Percentiles rank a stretch among this genome's conserved stretches.
These are phyloP conservation scores for Oryza glaberrima DNA, from an alignment of 176 grass and related monocot genomes.

Conservation along the genomic window DNA sequence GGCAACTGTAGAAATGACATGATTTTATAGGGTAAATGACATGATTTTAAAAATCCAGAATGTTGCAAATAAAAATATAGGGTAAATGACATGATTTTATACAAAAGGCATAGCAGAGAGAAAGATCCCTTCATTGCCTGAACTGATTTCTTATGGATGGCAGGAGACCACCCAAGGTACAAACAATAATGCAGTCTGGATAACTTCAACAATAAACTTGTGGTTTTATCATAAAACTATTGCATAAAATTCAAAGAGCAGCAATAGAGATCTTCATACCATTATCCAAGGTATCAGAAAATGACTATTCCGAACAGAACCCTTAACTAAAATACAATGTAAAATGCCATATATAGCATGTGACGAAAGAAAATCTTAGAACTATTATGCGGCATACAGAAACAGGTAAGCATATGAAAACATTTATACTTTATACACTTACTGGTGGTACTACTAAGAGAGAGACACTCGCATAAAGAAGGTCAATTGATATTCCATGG, in stretches of 20 bases:
- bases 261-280: neutral
- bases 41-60: neutral
- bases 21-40: too few species aligned
- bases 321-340: neutral
- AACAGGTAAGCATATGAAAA: neutral
- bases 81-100: neutral
- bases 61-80: neutral
- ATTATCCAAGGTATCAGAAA: neutral
- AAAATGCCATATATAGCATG: neutral
- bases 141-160: neutral
- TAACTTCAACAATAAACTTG: neutral
- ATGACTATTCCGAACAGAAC: neutral
- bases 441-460: slow-evolving; percentile 83
- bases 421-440: slow-evolving; percentile 32
- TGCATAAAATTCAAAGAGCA: neutral
- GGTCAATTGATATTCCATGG: slow-evolving; percentile 93
- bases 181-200: neutral
- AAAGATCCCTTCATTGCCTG: neutral
- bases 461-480: slow-evolving; percentile 98
- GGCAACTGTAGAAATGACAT: neutral
- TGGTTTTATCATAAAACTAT: neutral
- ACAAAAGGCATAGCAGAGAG: neutral
- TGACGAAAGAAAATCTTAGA: neutral
- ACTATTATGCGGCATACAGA: neutral
- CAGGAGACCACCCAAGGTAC: neutral